These are phyloP conservation scores for Cucurbita ficifolia DNA, from an alignment of 306 rosid species.

Conservation along the genomic window DNA sequence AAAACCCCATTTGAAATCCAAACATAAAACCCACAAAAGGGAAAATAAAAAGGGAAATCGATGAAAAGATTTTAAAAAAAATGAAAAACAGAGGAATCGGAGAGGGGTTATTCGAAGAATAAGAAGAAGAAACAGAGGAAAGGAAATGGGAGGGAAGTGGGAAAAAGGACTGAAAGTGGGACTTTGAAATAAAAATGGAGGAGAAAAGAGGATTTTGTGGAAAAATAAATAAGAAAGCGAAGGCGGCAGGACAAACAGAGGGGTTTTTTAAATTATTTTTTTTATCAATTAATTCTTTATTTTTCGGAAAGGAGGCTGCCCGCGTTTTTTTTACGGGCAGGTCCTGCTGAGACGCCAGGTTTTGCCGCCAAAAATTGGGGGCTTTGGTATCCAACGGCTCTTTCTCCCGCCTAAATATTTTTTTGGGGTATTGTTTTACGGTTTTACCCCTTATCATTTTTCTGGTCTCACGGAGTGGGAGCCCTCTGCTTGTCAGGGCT, in stretches of 20 bases:
- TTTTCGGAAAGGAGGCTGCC: neutral
- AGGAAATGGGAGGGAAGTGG: constrained; percentile 12
- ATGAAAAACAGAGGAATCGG: neutral
- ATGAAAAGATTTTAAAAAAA: neutral
- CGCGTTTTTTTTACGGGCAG: no score
- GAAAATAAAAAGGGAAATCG: neutral
- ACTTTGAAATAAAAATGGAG: constrained; percentile 15
- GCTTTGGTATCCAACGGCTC: no score
- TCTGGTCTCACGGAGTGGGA: no score
- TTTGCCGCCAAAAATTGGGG: no score
- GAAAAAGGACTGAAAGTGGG: constrained; percentile 15
- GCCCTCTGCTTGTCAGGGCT: no score
- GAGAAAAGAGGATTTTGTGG: constrained; percentile 5
- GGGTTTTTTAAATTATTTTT: neutral
- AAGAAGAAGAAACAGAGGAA: neutral
- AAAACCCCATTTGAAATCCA: constrained; percentile 50
- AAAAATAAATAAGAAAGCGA: constrained; percentile 10
- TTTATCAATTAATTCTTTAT: neutral
- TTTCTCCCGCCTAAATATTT: no score
- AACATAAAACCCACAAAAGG: neutral
- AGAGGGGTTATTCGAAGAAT: neutral
- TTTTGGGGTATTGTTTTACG: no score
- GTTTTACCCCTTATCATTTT: no score
- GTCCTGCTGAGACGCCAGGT: no score
- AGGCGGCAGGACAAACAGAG: neutral